Base-by-base conservation (phyloP, 148 eudicot species). In the Mesembryanthemum crystallinum region DNA sequence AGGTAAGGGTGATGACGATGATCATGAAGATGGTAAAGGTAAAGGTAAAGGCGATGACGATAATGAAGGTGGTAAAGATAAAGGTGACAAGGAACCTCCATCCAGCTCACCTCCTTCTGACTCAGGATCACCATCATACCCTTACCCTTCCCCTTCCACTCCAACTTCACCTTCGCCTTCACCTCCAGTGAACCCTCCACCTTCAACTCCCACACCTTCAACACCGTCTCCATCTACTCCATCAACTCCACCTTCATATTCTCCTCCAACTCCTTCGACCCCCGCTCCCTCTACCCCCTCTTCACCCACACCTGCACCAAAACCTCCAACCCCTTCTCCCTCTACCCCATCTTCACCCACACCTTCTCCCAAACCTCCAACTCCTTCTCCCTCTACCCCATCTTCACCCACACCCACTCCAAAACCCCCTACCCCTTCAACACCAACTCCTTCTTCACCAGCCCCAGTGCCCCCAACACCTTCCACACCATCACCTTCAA, bases 241-340 rank as follows among this genome's bases (percentile, higher is more conserved):
- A 18, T 15, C 67, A 15, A 21, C 39, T 35, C 39, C 75, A 5
- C 32, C 70, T 0, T 17, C 77, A 8, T 27, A 67, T 1, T 52
- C 75, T 21, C 25, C 76, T 21, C 65, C 64, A 3, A n/a, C n/a
- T n/a, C n/a, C n/a, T 67, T 9, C 49, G 8, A 25, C 81, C 10
- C 20, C 74, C 21, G 24, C 73, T 1, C n/a, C 78, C 7, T 54
- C 75, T 7, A 17, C 69, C 9, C 7, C 77, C 7, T 27, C 60
- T 47, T 30, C 71, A 12, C 0, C 78, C 0, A 15, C 78, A 15
- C 13, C 57, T 0, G 8, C 57, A 8, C 21, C 77, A 20, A 8
- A 68, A 11, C 47, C 79, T 67, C 14, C 49, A 37, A 25, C 81
- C 10, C 20, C 74, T 29, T 23, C 73, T 1, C n/a, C 78, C 7